A percentile compares a stretch with the other conserved stretches of the same genome.
These are phyloP conservation scores for Debaryomycetaceae sp. DNA, from an alignment of 1,139 yeast genomes.

Conservation along the genomic window DNA sequence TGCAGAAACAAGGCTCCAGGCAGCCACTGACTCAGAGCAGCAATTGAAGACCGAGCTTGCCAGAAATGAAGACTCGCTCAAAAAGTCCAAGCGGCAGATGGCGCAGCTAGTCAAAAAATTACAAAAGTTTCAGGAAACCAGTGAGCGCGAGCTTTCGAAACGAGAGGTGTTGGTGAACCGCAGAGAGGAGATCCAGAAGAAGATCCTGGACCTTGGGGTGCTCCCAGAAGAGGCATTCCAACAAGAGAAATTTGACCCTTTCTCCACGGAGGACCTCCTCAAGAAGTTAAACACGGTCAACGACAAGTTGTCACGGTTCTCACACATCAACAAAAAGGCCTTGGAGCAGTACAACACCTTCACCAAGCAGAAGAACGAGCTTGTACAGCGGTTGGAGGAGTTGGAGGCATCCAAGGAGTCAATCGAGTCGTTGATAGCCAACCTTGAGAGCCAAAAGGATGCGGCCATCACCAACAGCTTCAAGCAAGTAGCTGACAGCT, in stretches of 20 bases:
- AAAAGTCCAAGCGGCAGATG: conserved; percentile 56
- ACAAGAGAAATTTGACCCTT: conserved; percentile 34
- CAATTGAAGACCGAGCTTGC: conserved; percentile 29
- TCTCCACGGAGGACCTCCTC: conserved; percentile 52
- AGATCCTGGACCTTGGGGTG: conserved; percentile 79
- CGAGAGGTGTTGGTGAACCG: conserved; percentile 58
- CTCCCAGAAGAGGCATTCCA: conserved; percentile 81
- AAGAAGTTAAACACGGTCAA: conserved; percentile 53
- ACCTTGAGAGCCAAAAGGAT: conserved; percentile 73
- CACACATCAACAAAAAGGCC: conserved; percentile 87
- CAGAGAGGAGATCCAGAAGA: conserved; percentile 68
- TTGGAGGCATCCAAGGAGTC: conserved; percentile 67
- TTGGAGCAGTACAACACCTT: conserved; percentile 78
- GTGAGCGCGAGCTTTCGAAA: conserved; percentile 63
- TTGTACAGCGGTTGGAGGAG: conserved; percentile 63
- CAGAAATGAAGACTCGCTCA: conserved; percentile 36
- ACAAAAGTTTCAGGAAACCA: conserved; percentile 59
- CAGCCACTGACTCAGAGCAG: conserved; percentile 18
- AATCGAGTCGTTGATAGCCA: conserved; percentile 68
- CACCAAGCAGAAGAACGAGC: conserved; percentile 65
- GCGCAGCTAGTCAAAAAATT: conserved; percentile 48
- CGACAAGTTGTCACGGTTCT: conserved; percentile 55
- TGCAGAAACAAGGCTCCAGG: conserved; percentile 16
- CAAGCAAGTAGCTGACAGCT: conserved; percentile 68
- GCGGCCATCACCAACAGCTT: conserved; percentile 80